Conservation (phyloP, 2,329 filamentous ascomycete genomes). For the Lasiodiplodia sp. region DNA sequence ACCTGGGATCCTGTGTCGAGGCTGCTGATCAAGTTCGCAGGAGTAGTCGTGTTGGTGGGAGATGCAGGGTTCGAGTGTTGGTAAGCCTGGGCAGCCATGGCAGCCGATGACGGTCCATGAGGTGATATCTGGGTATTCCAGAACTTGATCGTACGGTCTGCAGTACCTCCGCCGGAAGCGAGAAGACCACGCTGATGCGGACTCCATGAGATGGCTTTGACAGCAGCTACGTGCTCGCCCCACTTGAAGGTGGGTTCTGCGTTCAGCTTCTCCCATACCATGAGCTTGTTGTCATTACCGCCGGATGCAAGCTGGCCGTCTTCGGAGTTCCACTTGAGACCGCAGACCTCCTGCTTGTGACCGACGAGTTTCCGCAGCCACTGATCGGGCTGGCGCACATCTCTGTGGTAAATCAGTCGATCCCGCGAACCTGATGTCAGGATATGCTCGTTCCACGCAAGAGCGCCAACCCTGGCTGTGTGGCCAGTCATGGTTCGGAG, state of each 20-base stretch:
- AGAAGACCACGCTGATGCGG: slow-evolving; percentile 93
- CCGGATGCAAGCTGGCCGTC: slow-evolving; percentile 94
- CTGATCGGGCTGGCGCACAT: slow-evolving; percentile 91
- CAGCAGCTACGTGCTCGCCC: slow-evolving; percentile 91
- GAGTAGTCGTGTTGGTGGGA: slow-evolving; percentile 38
- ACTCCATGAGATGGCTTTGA: slow-evolving; percentile 98
- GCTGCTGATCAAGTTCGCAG: slow-evolving; percentile 68
- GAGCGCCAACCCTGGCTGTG: slow-evolving; percentile 86
- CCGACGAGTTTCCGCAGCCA: slow-evolving; percentile 86
- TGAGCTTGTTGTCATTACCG: slow-evolving; percentile 97
- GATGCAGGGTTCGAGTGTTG: slow-evolving; percentile 40
- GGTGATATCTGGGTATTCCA: slow-evolving; percentile 91
- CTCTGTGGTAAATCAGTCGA: slow-evolving; percentile 91
- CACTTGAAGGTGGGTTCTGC: slow-evolving; percentile 93
- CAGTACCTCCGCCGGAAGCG: slow-evolving; percentile 95
- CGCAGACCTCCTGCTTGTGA: slow-evolving; percentile 98
- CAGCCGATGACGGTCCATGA: slow-evolving; percentile 49
- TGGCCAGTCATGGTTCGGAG: slow-evolving; percentile 97
- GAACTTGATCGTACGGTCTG: slow-evolving; percentile 95
- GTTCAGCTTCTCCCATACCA: slow-evolving; percentile 98
- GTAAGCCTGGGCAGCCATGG: slow-evolving; percentile 47
- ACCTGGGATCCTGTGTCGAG: slow-evolving; percentile 97
- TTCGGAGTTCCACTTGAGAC: slow-evolving; percentile 95
- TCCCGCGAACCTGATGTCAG: slow-evolving; percentile 94
- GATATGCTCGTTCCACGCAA: slow-evolving; percentile 98